Conservation (phyloP, 163 green algal species). For the Coccomyxa subellipsoidea region DNA sequence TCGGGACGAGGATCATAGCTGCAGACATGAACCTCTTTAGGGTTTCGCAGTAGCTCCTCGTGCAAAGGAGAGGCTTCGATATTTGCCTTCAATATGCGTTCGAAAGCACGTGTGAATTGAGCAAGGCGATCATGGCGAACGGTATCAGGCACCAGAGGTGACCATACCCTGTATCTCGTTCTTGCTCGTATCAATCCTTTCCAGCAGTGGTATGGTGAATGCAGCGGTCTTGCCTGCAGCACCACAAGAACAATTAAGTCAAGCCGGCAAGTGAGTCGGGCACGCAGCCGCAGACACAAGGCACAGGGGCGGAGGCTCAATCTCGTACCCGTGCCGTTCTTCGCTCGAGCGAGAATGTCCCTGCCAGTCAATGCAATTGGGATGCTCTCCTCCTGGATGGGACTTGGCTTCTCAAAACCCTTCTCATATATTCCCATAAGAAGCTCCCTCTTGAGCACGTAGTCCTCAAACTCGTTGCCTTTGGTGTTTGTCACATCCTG, state of each 20-base stretch:
- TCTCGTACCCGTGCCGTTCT: constrained; percentile 91
- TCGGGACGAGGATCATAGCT: constrained; percentile 96
- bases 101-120: too few species aligned
- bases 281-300: not conserved
- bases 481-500: constrained; percentile 98
- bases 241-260: not conserved
- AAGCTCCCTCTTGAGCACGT: constrained; percentile 92
- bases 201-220: constrained; percentile 96
- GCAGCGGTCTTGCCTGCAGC: constrained; percentile 89
- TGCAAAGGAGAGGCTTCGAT: too few species aligned
- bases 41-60: not conserved
- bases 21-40: constrained; percentile 26
- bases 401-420: constrained; percentile 94
- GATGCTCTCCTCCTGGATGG: constrained; percentile 97
- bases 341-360: constrained; percentile 98
- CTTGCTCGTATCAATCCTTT: constrained; percentile 85
- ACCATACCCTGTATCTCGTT: constrained; percentile 88
- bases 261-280: not conserved
- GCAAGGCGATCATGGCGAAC: not conserved
- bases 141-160: not conserved
- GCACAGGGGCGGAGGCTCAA: not conserved
- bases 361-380: constrained; percentile 95
- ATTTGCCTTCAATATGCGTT: too few species aligned
- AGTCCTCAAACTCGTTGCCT: constrained; percentile 98
- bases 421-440: constrained; percentile 99